phyloP scores from a whole-genome alignment of 345 rosid species.

The Aquilaria sinensis region DNA sequence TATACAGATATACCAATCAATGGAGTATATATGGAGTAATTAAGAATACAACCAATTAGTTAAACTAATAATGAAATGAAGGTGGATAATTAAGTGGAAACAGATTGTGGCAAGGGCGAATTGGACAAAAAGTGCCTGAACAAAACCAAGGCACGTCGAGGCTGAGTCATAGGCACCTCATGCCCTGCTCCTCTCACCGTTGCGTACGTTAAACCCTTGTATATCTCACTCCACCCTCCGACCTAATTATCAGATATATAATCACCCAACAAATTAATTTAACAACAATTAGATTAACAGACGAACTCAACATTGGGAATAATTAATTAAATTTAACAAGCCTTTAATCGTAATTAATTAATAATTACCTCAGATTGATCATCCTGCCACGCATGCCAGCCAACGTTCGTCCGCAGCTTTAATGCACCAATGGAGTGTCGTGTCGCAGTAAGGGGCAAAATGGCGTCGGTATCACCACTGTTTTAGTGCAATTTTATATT shows the following conservation, averaged over 20 bases:
- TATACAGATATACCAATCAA: too few relatives aligned
- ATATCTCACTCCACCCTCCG: conserved; percentile 58
- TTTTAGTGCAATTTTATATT: not conserved
- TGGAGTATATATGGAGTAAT: too few relatives aligned
- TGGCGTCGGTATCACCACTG: conserved; percentile 64
- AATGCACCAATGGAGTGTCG: conserved; percentile 44
- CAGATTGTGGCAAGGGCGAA: conserved; percentile 20
- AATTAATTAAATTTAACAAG: too few relatives aligned
- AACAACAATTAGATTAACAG: too few relatives aligned
- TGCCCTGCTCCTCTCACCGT: conserved; percentile 69
- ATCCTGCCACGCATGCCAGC: conserved; percentile 60
- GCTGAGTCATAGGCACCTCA: conserved; percentile 52
- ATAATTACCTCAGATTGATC: conserved; percentile 22
- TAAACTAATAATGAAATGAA: too few relatives aligned
- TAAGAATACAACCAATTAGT: too few relatives aligned
- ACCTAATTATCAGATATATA: conserved; percentile 21
- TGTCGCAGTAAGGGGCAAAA: conserved; percentile 57
- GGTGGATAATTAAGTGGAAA: not conserved
- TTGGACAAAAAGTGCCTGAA: conserved; percentile 37
- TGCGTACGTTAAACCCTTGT: conserved; percentile 42
- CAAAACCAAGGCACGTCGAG: conserved; percentile 35
- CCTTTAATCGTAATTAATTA: too few relatives aligned
- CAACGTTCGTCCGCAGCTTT: conserved; percentile 21
- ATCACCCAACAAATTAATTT: too few relatives aligned
- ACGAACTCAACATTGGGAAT: too few relatives aligned